phyloP scores from a whole-genome alignment of 768 basidiomycete genomes.

The Cystofilobasidium ferigula region DNA sequence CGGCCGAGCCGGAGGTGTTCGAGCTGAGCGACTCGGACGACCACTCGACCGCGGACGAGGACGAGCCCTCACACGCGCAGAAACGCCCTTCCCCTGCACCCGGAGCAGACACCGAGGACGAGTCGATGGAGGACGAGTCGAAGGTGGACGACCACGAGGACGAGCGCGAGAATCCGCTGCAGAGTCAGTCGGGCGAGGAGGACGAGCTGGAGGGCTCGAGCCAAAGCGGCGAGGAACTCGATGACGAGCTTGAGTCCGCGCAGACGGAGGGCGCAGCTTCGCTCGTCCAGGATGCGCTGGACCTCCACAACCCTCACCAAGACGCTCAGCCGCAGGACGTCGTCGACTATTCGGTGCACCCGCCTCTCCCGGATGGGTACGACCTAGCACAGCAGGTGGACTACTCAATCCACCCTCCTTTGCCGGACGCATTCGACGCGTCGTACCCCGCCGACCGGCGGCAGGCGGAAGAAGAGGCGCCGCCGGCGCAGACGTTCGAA shows the following conservation, averaged over 20 bases:
- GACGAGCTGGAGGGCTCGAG: neutral
- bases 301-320: no score
- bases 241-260: conserved; percentile 5
- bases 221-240: conserved; percentile 5
- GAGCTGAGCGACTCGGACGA: conserved; percentile 14
- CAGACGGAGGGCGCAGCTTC: neutral
- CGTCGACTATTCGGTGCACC: no score
- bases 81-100: neutral
- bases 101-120: neutral
- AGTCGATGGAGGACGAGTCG: neutral
- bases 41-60: neutral
- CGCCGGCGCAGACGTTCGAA: neutral
- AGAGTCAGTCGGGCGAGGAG: no score
- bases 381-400: neutral
- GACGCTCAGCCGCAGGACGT: no score
- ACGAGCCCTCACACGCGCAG: neutral
- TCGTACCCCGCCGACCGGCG: no score
- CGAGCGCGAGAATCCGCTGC: conserved; percentile 4
- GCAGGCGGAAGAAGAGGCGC: neutral
- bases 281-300: no score
- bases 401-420: neutral
- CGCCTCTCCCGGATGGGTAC: neutral
- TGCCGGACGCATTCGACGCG: no score
- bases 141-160: conserved; percentile 7
- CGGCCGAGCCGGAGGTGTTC: neutral